These are phyloP conservation scores for Ramaria sp. DNA, from an alignment of 768 basidiomycete genomes.

Conservation along the genomic window DNA sequence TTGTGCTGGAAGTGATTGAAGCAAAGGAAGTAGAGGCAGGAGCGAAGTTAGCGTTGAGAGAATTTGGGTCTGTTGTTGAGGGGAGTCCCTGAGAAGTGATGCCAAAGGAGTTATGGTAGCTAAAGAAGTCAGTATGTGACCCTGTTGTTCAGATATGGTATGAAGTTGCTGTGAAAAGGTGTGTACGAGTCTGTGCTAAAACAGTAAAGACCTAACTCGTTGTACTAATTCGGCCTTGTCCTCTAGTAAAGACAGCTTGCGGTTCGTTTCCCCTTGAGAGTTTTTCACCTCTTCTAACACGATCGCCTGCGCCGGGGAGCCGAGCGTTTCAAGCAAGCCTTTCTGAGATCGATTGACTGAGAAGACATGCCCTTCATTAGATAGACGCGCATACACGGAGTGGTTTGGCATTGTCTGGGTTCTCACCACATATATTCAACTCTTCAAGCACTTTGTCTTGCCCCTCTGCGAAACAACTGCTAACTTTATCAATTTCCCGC, in stretches of 20 bases:
- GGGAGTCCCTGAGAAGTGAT: not conserved
- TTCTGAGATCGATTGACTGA: conserved; percentile 7
- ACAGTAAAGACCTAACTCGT: not conserved
- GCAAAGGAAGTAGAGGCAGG: not conserved
- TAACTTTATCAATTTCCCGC: conserved; percentile 3
- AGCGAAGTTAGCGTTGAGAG: not conserved
- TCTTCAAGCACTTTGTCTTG: conserved; percentile 7
- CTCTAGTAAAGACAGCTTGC: not conserved
- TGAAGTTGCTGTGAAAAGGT: conserved; percentile 25
- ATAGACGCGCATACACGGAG: not conserved
- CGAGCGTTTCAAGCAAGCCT: conserved; percentile 5
- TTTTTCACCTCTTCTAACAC: not conserved
- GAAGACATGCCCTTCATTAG: not conserved
- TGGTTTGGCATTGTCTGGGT: not conserved
- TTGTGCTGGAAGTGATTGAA: conserved; percentile 2
- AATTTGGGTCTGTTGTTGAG: conserved; percentile 4
- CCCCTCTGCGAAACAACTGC: conserved; percentile 1
- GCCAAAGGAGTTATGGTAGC: conserved; percentile 47
- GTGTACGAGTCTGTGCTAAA: not conserved
- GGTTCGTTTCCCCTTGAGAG: not conserved
- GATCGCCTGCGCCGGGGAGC: conserved; percentile 1
- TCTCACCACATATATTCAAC: conserved; percentile 1
- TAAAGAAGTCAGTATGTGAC: conserved; percentile 40
- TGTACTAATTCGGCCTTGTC: not conserved
- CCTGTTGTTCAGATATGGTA: conserved; percentile 52